phyloP scores from a whole-genome alignment of 2,329 filamentous ascomycete genomes.

The Exophiala sp. region DNA sequence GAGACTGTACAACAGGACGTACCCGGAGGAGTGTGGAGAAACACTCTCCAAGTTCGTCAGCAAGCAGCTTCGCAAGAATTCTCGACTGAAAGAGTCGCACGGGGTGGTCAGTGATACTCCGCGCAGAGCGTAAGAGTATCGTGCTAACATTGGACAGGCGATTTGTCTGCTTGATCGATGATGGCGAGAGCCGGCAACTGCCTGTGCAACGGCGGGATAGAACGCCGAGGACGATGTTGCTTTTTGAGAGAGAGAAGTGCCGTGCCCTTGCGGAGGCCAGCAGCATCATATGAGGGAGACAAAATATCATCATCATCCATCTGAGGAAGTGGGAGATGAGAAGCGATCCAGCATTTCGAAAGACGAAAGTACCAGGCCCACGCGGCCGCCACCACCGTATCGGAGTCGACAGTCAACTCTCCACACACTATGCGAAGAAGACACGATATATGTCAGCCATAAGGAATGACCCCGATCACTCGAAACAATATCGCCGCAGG shows the following conservation, averaged over 20 bases:
- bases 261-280: conserved; percentile 8
- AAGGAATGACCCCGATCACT: neutral
- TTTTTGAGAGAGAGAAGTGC: conserved; percentile 11
- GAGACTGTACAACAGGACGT: neutral
- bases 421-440: conserved; percentile 4
- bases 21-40: conserved; percentile 2
- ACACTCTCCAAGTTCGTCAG: conserved; percentile 9
- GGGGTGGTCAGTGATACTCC: conserved; percentile 6
- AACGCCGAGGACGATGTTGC: conserved; percentile 13
- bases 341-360: neutral
- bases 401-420: conserved; percentile 5
- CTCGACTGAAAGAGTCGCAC: conserved; percentile 9
- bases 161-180: conserved; percentile 15
- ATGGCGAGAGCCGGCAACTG: conserved; percentile 1
- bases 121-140: neutral
- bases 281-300: neutral
- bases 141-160: conserved; percentile 3
- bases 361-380: neutral
- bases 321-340: neutral
- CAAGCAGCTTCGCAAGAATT: conserved; percentile 11
- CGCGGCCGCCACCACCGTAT: conserved; percentile 2
- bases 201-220: conserved; percentile 10
- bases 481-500: too few species aligned
- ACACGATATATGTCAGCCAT: neutral
- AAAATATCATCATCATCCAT: neutral